Evolutionary conservation across 371 early-diverging fungal genomes (phyloP).

Genomic region (Zopfochytrium polystomum): DNA sequence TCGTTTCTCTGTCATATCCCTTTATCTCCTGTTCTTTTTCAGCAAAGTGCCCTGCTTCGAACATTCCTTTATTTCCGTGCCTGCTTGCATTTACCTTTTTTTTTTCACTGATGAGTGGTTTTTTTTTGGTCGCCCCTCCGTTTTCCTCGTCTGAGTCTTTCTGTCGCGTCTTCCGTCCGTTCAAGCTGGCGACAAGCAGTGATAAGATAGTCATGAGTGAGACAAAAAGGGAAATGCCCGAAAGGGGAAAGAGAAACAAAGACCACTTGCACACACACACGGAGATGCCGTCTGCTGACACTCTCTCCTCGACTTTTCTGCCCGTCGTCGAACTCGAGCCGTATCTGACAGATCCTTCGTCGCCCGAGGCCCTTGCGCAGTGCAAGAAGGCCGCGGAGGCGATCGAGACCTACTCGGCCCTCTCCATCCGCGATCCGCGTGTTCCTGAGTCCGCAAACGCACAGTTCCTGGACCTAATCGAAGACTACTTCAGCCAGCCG

Average conservation of each 20-base stretch:
- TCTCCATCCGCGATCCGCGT: constrained; percentile 63
- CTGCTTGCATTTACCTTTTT: no score
- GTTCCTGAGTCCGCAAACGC: constrained; percentile 55
- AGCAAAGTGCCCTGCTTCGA: no score
- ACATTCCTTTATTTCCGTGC: no score
- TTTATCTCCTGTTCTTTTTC: no score
- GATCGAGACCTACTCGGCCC: constrained; percentile 60
- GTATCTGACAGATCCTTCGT: constrained; percentile 51
- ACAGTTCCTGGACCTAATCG: constrained; percentile 61
- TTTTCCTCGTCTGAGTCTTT: not conserved
- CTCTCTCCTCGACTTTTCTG: constrained; percentile 22
- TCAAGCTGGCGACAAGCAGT: no score
- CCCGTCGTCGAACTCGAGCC: constrained; percentile 58
- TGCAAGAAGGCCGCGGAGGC: constrained; percentile 50
- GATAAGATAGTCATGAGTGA: no score
- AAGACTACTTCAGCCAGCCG: constrained; percentile 64
- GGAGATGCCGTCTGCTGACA: constrained; percentile 1
- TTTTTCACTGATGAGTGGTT: not conserved
- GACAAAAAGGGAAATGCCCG: no score
- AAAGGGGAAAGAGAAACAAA: no score
- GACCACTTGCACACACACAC: no score
- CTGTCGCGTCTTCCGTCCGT: not conserved
- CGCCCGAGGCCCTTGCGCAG: constrained; percentile 32
- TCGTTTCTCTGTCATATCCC: no score
- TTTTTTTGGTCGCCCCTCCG: not conserved